These are phyloP conservation scores for Magnaporthales sp. DNA, from an alignment of 2,329 filamentous ascomycete genomes.

Conservation along the genomic window DNA sequence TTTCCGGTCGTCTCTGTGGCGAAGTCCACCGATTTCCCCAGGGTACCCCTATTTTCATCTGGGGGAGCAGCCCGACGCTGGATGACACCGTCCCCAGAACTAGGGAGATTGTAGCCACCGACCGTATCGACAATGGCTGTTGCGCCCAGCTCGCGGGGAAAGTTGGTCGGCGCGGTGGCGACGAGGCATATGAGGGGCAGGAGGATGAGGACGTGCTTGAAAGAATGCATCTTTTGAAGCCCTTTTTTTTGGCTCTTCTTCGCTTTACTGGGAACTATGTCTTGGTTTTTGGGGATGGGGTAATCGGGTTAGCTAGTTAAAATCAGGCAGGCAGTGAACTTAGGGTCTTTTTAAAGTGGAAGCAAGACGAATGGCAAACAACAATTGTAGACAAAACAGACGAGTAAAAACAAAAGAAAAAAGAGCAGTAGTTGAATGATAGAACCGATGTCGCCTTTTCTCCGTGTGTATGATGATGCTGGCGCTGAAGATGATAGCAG, in stretches of 20 bases:
- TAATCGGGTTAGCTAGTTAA: neutral
- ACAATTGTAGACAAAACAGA: neutral
- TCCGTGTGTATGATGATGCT: neutral
- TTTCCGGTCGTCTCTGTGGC: too few relatives aligned
- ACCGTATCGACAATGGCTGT: neutral
- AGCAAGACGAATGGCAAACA: neutral
- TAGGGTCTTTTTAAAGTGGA: neutral
- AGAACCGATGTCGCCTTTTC: neutral
- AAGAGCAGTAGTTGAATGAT: neutral
- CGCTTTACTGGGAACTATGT: neutral
- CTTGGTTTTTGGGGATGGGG: neutral
- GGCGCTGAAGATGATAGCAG: neutral
- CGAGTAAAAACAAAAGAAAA: neutral
- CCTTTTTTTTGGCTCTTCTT: neutral
- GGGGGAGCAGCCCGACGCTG: too few relatives aligned
- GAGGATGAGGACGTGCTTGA: neutral
- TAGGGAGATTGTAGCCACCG: neutral
- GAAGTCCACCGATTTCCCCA: too few relatives aligned
- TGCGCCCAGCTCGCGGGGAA: neutral
- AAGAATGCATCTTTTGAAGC: slow-evolving; percentile 5
- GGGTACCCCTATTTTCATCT: too few relatives aligned
- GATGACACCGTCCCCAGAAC: neutral
- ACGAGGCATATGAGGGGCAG: neutral
- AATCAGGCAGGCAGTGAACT: neutral
- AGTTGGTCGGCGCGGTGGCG: neutral